Evolutionary conservation across 2,329 filamentous ascomycete genomes (phyloP).

Genomic region (Fusarium kyushuense): DNA sequence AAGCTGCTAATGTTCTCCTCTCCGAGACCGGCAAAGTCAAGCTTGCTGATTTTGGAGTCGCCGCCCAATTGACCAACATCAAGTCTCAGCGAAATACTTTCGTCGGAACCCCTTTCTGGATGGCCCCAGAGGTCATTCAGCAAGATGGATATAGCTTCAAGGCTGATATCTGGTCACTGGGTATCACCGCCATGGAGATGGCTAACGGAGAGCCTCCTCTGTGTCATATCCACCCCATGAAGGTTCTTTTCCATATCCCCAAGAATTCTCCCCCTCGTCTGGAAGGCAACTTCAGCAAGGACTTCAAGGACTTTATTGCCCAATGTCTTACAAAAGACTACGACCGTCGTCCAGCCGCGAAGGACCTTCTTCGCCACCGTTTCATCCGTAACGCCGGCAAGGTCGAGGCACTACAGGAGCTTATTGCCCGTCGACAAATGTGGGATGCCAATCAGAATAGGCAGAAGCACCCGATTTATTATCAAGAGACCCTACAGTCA

Average conservation of each 20-base stretch:
- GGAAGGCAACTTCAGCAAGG: slow-evolving; percentile 86
- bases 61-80: slow-evolving; percentile 95
- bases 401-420: slow-evolving; percentile 86
- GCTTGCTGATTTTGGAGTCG: slow-evolving; percentile 96
- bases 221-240: slow-evolving; percentile 90
- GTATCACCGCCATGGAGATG: slow-evolving; percentile 92
- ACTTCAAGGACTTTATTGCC: slow-evolving; percentile 94
- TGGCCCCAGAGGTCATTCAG: slow-evolving; percentile 95
- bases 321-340: slow-evolving; percentile 94
- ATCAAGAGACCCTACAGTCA: slow-evolving; percentile 88
- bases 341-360: slow-evolving; percentile 84
- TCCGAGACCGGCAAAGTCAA: slow-evolving; percentile 92
- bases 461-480: slow-evolving; percentile 81
- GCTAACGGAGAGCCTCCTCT: slow-evolving; percentile 90
- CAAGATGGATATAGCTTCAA: slow-evolving; percentile 87
- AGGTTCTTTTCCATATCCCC: slow-evolving; percentile 90
- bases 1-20: slow-evolving; percentile 95
- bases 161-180: slow-evolving; percentile 92
- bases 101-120: slow-evolving; percentile 97
- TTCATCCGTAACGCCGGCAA: slow-evolving; percentile 91
- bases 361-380: slow-evolving; percentile 86
- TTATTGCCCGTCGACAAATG: slow-evolving; percentile 85
- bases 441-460: slow-evolving; percentile 81
- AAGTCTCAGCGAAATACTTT: slow-evolving; percentile 98
- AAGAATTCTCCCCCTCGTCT: slow-evolving; percentile 87